Evolutionary conservation across 2,329 filamentous ascomycete genomes (phyloP), one percentile per base, ranked within the genome.

Genomic region (Sphaerulina vaccinii): DNA sequence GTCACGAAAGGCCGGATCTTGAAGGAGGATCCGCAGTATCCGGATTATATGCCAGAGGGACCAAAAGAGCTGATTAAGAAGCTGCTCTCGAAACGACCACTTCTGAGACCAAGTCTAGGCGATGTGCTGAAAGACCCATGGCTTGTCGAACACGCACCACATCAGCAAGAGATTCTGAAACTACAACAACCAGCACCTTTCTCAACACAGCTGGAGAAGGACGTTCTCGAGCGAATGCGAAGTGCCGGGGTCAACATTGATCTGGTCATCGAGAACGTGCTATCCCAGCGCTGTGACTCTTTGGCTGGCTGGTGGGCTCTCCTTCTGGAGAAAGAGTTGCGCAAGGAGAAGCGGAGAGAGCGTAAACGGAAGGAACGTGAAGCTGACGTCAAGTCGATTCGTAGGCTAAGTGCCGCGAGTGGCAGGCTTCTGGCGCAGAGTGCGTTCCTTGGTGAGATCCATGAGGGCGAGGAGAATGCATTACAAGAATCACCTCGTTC

Each of bases 231-330:
- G 57, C 83, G 93, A 19, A 96, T 99, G 91, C 86, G 88, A 53
- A 88, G 87, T 59, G 90, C 93, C 4, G 93, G 93, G 0, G 90
- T 97, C 19, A 88, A 97, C 65, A 93, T 95, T 52, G 93, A 99
- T 67, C 81, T 87, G 55, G 89, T 99, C 6, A 92, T 97, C 57
- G 92, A 97, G 68, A 95, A 93, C 63, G 93, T 99, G 2, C 72
- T 96, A 29, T 83, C 90, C 3, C 90, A 96, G 68, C 82, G 89
- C 59, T 97, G 93, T 66, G 92, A 99, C 71, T 81, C 86, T 5
- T 75, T 99, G 42, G 89, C 90, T 44, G 93, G 93, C 5, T 99
- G 93, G 93, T 99, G 93, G 93, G 88, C 89, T 2, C 72, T 99
- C 22, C 74, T 99, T 33, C 83, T 97, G 8, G 93, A 97, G 66